Evolutionary conservation across 2,329 filamentous ascomycete species (phyloP).

Genomic region (Apiospora marii): DNA sequence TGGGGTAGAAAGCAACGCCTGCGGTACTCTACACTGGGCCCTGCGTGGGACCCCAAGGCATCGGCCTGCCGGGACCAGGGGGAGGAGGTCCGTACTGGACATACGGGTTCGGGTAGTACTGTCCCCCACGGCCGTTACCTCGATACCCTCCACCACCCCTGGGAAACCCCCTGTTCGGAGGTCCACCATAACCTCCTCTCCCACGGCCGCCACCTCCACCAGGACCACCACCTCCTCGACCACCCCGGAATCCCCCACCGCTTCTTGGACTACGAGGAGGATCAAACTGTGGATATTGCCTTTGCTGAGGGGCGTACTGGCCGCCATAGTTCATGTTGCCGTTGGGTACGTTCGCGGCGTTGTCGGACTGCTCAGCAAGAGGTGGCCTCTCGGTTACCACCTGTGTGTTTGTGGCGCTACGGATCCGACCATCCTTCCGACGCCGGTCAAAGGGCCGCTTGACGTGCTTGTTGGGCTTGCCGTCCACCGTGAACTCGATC

Average conservation of each 20-base stretch:
- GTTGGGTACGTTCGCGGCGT: constrained; percentile 13
- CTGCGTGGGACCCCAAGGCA: constrained; percentile 27
- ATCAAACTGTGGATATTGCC: constrained; percentile 24
- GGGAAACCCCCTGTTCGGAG: constrained; percentile 27
- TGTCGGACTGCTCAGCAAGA: neutral
- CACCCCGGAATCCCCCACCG: constrained; percentile 37
- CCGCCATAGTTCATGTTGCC: neutral
- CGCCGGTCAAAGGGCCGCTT: constrained; percentile 44
- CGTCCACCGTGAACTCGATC: constrained; percentile 69
- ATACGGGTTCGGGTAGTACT: neutral
- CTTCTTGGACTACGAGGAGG: constrained; percentile 29
- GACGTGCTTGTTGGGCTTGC: constrained; percentile 49
- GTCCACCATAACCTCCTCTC: constrained; percentile 31
- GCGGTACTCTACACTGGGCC: neutral
- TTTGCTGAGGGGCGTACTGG: constrained; percentile 1
- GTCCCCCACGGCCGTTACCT: constrained; percentile 29
- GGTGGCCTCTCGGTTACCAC: constrained; percentile 24
- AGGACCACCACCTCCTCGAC: constrained; percentile 33
- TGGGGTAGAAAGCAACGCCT: neutral
- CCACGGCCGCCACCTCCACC: constrained; percentile 27
- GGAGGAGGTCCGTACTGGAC: constrained; percentile 9
- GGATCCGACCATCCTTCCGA: constrained; percentile 37
- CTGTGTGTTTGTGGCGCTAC: constrained; percentile 32
- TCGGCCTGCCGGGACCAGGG: neutral
- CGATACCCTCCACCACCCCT: constrained; percentile 38